Conservation (phyloP, 495 filamentous ascomycete genomes). For the Thermochaetoides thermophila region DNA sequence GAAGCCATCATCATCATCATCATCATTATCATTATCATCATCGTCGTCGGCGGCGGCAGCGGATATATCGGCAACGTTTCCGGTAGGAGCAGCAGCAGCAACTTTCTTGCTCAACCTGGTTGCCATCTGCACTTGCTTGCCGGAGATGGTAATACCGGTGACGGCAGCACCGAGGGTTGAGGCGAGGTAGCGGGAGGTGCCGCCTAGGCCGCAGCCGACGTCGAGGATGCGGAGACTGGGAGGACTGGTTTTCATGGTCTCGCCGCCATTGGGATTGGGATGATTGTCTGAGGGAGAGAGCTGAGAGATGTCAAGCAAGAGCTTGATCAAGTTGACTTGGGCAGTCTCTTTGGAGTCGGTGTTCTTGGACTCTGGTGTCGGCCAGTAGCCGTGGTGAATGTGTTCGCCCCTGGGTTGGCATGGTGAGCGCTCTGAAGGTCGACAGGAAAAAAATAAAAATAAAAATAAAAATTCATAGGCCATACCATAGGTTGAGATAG, state of each 20-base stretch:
- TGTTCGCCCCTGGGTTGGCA: slow-evolving; percentile 38
- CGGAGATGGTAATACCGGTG: slow-evolving; percentile 43
- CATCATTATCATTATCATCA: no score
- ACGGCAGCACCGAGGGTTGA: slow-evolving; percentile 29
- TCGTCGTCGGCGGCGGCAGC: neutral
- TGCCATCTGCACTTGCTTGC: slow-evolving; percentile 39
- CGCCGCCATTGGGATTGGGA: neutral
- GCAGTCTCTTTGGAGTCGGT: slow-evolving; percentile 35
- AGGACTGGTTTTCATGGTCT: neutral
- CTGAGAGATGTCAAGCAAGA: slow-evolving; percentile 31
- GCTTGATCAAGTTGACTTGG: slow-evolving; percentile 34
- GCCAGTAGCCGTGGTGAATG: slow-evolving; percentile 44
- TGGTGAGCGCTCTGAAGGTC: slow-evolving; percentile 1
- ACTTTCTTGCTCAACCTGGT: slow-evolving; percentile 25
- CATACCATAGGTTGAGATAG: slow-evolving; percentile 36
- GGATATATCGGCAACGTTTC: slow-evolving; percentile 5
- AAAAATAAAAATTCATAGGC: neutral
- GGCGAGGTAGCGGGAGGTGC: slow-evolving; percentile 39
- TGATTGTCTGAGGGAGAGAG: slow-evolving; percentile 6
- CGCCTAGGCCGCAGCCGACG: slow-evolving; percentile 42
- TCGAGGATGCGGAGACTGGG: slow-evolving; percentile 28
- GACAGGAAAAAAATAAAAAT: neutral
- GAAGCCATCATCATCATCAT: slow-evolving; percentile 10
- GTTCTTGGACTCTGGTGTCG: slow-evolving; percentile 22
- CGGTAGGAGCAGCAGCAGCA: slow-evolving; percentile 9